Percentiles rank a stretch among this genome's conserved stretches.
Conservation (phyloP, 768 basidiomycete species). For the Podaxis carcinomalis region DNA sequence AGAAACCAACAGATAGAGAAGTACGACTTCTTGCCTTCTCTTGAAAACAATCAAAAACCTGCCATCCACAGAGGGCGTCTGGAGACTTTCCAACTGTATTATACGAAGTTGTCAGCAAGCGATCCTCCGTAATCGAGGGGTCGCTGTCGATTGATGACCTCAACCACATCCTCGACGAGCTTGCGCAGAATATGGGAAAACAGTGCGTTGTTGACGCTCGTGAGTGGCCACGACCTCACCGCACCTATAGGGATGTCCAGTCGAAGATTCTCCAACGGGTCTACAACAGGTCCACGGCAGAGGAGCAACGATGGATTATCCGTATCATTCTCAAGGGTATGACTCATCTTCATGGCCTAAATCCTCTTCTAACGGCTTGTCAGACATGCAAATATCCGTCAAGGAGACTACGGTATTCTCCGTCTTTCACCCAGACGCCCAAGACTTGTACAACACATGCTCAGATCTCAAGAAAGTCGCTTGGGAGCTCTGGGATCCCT, state of each 20-base stretch:
- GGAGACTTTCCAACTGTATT: slow-evolving; percentile 89
- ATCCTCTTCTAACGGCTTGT: not conserved
- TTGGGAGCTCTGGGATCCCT: slow-evolving; percentile 82
- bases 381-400: slow-evolving; percentile 89
- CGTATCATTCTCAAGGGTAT: slow-evolving; percentile 92
- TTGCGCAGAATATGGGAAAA: slow-evolving; percentile 70
- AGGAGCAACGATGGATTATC: slow-evolving; percentile 95
- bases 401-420: slow-evolving; percentile 92
- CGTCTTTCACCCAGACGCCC: slow-evolving; percentile 92
- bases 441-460: slow-evolving; percentile 92
- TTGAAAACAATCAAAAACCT: not conserved
- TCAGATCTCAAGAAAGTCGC: slow-evolving; percentile 93
- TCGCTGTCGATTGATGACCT: slow-evolving; percentile 77
- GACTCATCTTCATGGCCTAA: not conserved
- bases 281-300: slow-evolving; percentile 74
- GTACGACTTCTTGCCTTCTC: slow-evolving; percentile 34
- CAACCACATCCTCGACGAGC: slow-evolving; percentile 75
- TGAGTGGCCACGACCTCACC: not conserved
- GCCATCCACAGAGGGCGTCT: slow-evolving; percentile 49
- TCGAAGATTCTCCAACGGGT: slow-evolving; percentile 72
- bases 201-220: slow-evolving; percentile 43
- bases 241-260: slow-evolving; percentile 59
- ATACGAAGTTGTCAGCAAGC: slow-evolving; percentile 81
- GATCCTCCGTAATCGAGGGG: slow-evolving; percentile 75
- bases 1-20: slow-evolving; percentile 65